These are phyloP conservation scores for Lachnellula hyalina DNA, from an alignment of 2,329 filamentous ascomycete species.

Conservation along the genomic window DNA sequence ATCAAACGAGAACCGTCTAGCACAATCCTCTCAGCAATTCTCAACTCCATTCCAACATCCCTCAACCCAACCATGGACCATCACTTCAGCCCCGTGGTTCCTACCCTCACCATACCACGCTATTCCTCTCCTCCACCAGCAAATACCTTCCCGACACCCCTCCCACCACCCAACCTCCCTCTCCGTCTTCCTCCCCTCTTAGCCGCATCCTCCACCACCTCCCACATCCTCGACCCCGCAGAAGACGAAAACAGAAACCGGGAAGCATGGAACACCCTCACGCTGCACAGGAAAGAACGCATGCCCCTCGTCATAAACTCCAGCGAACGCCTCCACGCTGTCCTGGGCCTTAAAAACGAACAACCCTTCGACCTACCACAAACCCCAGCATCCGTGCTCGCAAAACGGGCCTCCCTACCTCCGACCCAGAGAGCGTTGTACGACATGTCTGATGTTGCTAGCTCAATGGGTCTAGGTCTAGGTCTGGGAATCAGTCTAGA, in stretches of 20 bases:
- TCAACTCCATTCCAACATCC: too few relatives aligned
- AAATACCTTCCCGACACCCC: not conserved
- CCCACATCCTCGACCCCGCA: not conserved
- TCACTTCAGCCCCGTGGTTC: not conserved
- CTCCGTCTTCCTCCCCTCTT: too few relatives aligned
- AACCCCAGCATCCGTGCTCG: not conserved
- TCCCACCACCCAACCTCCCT: not conserved
- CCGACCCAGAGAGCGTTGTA: not conserved
- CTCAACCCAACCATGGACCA: too few relatives aligned
- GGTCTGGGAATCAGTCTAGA: not conserved
- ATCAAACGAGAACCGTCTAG: not conserved
- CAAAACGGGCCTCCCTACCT: not conserved
- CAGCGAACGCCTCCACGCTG: constrained; percentile 19
- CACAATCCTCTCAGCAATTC: too few relatives aligned
- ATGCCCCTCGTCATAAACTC: constrained; percentile 12
- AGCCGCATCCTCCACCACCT: not conserved
- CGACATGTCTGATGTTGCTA: not conserved
- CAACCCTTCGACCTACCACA: constrained; percentile 13
- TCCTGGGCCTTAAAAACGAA: constrained; percentile 19
- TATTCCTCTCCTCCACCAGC: not conserved
- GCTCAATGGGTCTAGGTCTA: not conserved
- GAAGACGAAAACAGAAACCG: not conserved
- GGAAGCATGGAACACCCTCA: constrained; percentile 5
- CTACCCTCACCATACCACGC: not conserved
- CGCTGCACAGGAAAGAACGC: constrained; percentile 10